These are phyloP conservation scores for Brassica napus DNA, from an alignment of 345 rosid genomes.

Conservation along the genomic window Da-Ae NC_063446.1:27884001-27884500, in stretches of 20 bases:
- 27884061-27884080: neutral
- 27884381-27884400: neutral
- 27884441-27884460: conserved; percentile 47
- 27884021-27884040: too few species aligned
- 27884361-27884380: neutral
- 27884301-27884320: neutral
- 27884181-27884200: neutral
- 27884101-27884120: neutral
- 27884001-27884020: too few species aligned
- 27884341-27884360: neutral
- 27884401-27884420: neutral
- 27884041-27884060: too few species aligned
- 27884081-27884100: neutral
- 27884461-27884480: conserved; percentile 54
- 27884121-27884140: too few species aligned
- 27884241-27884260: neutral
- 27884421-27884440: neutral
- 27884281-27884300: neutral
- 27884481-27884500: conserved; percentile 64
- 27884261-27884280: neutral
- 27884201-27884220: neutral
- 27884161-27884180: neutral
- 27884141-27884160: neutral
- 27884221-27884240: neutral
- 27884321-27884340: neutral